phyloP scores from a whole-genome alignment of 2,329 filamentous ascomycete genomes.

The Epichloe glyceriae region DNA sequence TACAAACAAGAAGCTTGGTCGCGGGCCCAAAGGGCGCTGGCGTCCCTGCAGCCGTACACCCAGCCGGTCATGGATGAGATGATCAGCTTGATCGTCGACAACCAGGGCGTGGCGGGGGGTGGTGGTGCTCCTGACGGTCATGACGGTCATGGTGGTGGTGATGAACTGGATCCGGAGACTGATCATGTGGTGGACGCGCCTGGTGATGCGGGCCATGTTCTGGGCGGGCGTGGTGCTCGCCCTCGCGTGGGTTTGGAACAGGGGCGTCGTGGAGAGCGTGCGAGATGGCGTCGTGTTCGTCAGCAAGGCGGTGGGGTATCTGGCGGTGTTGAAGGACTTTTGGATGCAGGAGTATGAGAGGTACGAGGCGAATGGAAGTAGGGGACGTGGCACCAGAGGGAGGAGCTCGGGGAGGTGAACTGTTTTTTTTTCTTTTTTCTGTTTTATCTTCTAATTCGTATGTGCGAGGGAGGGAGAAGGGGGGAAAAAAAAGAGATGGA shows the following conservation, averaged over 20 bases:
- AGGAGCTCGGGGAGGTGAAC: background rate
- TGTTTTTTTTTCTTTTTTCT: constrained; percentile 6
- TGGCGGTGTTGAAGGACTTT: constrained; percentile 35
- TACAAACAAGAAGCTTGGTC: constrained; percentile 21
- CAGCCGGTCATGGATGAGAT: constrained; percentile 29
- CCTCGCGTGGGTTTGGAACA: constrained; percentile 45
- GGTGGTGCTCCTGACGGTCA: constrained; percentile 20
- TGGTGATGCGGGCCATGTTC: constrained; percentile 49
- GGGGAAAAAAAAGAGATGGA: no score
- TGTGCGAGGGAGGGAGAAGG: no score
- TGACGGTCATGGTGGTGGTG: constrained; percentile 48
- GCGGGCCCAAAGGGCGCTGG: constrained; percentile 17
- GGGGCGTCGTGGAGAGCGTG: constrained; percentile 52
- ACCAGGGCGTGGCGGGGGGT: constrained; percentile 21
- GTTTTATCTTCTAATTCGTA: background rate
- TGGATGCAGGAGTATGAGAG: constrained; percentile 45
- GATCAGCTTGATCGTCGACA: constrained; percentile 19
- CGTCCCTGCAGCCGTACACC: constrained; percentile 27
- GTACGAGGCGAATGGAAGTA: constrained; percentile 7
- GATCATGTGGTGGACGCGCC: constrained; percentile 63
- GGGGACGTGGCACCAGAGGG: background rate
- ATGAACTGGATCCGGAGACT: constrained; percentile 59
- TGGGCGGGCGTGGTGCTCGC: constrained; percentile 47
- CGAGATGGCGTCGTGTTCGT: constrained; percentile 39
- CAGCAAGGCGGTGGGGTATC: constrained; percentile 32